Percentiles rank a stretch among this genome's conserved stretches.
Conservation (phyloP, 2,329 filamentous ascomycete species). For the Calonectria hongkongensis region DNA sequence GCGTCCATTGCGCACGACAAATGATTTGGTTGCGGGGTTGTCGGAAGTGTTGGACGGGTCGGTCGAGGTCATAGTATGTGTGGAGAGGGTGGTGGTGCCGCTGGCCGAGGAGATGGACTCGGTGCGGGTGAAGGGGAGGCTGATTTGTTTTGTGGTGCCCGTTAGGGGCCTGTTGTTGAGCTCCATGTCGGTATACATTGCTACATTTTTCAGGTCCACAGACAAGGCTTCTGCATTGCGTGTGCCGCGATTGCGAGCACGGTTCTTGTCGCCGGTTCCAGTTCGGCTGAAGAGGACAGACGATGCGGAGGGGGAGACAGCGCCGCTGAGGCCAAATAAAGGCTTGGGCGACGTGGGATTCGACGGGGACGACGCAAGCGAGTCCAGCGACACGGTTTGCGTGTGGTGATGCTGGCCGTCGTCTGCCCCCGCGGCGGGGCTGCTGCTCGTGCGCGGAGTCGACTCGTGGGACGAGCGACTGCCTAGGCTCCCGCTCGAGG, state of each 20-base stretch:
- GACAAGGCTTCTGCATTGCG: constrained; percentile 49
- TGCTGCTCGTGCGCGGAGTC: constrained; percentile 54
- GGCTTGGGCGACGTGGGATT: constrained; percentile 46
- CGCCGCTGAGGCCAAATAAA: constrained; percentile 39
- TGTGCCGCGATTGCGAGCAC: constrained; percentile 49
- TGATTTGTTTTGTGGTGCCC: constrained; percentile 58
- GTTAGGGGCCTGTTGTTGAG: constrained; percentile 56
- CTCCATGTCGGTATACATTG: constrained; percentile 59
- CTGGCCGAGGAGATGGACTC: constrained; percentile 70
- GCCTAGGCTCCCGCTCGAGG: constrained; percentile 54
- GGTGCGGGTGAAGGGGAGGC: constrained; percentile 61
- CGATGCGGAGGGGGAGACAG: constrained; percentile 41
- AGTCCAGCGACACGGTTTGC: constrained; percentile 51
- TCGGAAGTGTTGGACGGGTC: constrained; percentile 68
- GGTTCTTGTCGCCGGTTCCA: constrained; percentile 43
- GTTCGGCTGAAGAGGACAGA: constrained; percentile 49
- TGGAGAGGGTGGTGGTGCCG: constrained; percentile 64
- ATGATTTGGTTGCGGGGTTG: constrained; percentile 69
- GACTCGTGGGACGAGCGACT: constrained; percentile 55
- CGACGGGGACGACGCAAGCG: constrained; percentile 44
- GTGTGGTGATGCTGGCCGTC: constrained; percentile 43
- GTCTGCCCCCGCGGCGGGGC: constrained; percentile 55
- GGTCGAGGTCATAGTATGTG: constrained; percentile 69
- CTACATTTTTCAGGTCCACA: constrained; percentile 60
- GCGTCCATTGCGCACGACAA: constrained; percentile 85